Evolutionary conservation across 1,284 basidiomycete genomes (phyloP), one percentile per base, ranked within the genome.

Genomic region (Lentinus polychrous): DNA sequence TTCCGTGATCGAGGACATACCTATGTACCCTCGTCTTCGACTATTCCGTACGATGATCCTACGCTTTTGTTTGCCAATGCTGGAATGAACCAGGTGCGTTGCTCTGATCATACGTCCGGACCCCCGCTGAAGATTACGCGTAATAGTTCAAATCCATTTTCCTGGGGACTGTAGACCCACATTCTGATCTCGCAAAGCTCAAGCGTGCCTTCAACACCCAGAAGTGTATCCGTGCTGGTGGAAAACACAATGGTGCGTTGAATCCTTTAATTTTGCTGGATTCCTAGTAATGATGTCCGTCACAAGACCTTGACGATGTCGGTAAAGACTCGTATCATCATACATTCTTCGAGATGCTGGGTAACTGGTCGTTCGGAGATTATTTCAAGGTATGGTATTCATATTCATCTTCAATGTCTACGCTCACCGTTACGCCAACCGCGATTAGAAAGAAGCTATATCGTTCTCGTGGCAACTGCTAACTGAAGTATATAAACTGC

Each of bases 271-370:
- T 24, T 20, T 18, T 2, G 1, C 3, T 8, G 32, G 14, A 10
- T 10, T 12, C 17, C 8, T 32, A n/a, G 24, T 45, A 23, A 48
- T 48, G 34, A 48, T 52, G 32, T 20, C 36, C 18, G 3, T 41
- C 18, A 10, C 35, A 54, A 94, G 92, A 99, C 69, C 76, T 99
- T 48, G 96, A 99, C 65, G 95, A 99, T 66, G 95, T 99, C 49
- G 95, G 95, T 43, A 96, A 95, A 69, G 95, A 99, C 66, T 91
- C 90, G 1, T 94, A 94, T 64, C 92, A 91, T 59, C 88, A 97
- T 68, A 99, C 96, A 2, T 99, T 99, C 73, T 99, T 99, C 64
- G 95, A 99, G 71, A 99, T 99, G 95, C 72, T 99, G 54, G 95
- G 95, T 39, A 99, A 99, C 69, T 99, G 95, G 95, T 97, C 94